Conservation (phyloP, 495 filamentous ascomycete genomes). For the Penicillium crystallinum region DNA sequence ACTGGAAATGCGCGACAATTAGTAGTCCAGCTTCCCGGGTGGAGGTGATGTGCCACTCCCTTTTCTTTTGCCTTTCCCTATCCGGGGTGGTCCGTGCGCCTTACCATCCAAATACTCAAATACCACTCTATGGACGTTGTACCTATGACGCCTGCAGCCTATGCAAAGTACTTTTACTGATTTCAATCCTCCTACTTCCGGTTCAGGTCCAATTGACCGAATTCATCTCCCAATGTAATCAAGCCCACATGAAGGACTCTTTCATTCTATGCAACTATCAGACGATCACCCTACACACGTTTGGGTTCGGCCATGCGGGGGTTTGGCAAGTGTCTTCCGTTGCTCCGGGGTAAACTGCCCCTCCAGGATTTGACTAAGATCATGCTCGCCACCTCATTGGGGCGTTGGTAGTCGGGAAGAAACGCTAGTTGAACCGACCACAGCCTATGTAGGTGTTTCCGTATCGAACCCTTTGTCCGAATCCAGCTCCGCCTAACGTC, state of each 20-base stretch:
- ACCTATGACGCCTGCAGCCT: background rate
- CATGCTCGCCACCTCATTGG: background rate
- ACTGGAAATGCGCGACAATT: background rate
- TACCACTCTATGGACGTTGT: background rate
- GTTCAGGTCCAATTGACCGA: background rate
- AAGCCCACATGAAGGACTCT: background rate
- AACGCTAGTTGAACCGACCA: background rate
- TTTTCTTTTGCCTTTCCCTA: background rate
- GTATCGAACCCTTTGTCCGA: slow-evolving; percentile 7
- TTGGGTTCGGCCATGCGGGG: slow-evolving; percentile 39
- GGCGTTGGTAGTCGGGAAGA: background rate
- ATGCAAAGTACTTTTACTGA: background rate
- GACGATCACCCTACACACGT: background rate
- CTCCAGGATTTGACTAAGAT: slow-evolving; percentile 11
- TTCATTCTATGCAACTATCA: background rate
- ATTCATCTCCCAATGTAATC: background rate
- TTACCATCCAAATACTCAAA: background rate
- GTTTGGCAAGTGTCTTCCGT: slow-evolving; percentile 34
- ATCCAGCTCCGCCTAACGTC: background rate
- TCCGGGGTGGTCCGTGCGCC: slow-evolving; percentile 1
- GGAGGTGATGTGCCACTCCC: slow-evolving; percentile 1
- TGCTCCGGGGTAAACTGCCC: slow-evolving; percentile 36
- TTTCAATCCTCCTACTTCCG: background rate
- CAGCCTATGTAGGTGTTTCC: background rate
- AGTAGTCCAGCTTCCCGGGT: background rate